phyloP scores from a whole-genome alignment of 2,329 filamentous ascomycete species.

The Ramichloridium luteum region DNA sequence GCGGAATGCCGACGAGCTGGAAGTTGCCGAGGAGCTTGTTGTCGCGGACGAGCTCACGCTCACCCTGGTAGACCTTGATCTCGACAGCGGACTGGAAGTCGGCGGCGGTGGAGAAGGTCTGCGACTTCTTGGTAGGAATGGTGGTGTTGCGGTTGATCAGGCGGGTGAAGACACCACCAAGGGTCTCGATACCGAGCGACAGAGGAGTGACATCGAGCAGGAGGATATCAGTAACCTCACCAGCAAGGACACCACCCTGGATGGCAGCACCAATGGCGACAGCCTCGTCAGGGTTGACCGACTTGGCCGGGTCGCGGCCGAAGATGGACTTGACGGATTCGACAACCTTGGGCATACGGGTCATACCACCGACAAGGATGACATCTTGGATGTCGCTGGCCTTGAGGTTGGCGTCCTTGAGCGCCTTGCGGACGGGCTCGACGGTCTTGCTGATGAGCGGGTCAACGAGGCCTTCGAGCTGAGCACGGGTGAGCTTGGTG shows the following conservation, averaged over 20 bases:
- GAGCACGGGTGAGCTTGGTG: slow-evolving; percentile 79
- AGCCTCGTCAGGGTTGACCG: slow-evolving; percentile 96
- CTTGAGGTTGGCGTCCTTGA: slow-evolving; percentile 87
- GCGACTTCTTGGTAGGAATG: slow-evolving; percentile 98
- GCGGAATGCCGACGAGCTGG: slow-evolving; percentile 94
- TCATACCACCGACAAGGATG: slow-evolving; percentile 97
- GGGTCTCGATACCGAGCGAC: slow-evolving; percentile 95
- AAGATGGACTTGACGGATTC: slow-evolving; percentile 97
- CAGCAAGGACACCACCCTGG: slow-evolving; percentile 90
- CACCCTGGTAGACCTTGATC: slow-evolving; percentile 99
- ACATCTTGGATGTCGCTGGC: slow-evolving; percentile 95
- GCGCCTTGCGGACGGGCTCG: slow-evolving; percentile 87
- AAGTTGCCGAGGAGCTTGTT: slow-evolving; percentile 99
- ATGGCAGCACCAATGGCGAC: slow-evolving; percentile 96
- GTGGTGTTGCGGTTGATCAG: slow-evolving; percentile 99
- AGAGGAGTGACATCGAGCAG: slow-evolving; percentile 92
- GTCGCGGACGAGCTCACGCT: slow-evolving; percentile 96
- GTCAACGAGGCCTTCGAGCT: slow-evolving; percentile 87
- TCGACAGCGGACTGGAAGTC: slow-evolving; percentile 98
- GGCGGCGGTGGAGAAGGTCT: slow-evolving; percentile 92
- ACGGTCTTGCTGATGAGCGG: slow-evolving; percentile 76
- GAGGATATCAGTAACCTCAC: slow-evolving; percentile 91
- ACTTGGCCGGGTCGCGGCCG: slow-evolving; percentile 91
- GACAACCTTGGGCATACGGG: slow-evolving; percentile 95
- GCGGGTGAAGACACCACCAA: slow-evolving; percentile 94